phyloP scores from a whole-genome alignment of 78 protist genomes.

The Creolimax fragrantissima region DNA sequence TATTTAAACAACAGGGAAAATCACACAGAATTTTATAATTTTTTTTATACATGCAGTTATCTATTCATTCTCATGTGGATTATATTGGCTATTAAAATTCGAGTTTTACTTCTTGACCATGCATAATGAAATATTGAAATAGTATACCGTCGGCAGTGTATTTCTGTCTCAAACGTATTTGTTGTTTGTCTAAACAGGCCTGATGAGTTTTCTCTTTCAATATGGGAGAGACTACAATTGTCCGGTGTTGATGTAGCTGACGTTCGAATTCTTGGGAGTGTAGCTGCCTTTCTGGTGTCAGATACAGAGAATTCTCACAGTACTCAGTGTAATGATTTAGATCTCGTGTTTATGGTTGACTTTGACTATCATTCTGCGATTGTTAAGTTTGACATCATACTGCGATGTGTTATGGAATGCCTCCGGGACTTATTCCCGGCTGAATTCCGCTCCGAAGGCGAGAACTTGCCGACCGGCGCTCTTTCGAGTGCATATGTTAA shows the following conservation, averaged over 20 bases:
- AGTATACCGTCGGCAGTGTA: background rate
- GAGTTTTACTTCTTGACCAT: background rate
- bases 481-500: background rate
- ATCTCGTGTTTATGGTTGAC: background rate
- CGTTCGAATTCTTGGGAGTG: background rate
- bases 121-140: too few relatives aligned
- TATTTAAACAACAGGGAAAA: background rate
- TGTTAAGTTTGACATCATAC: background rate
- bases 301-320: background rate
- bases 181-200: background rate
- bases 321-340: background rate
- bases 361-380: background rate
- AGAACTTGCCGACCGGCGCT: background rate
- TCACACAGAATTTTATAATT: background rate
- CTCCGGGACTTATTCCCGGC: background rate
- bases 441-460: background rate
- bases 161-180: background rate
- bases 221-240: background rate
- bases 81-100: background rate
- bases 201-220: background rate
- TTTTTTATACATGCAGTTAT: background rate
- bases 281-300: background rate
- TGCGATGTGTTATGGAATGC: background rate
- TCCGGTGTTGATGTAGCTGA: background rate
- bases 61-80: background rate